Percentiles rank a stretch among this genome's conserved stretches.
Conservation (phyloP, 1,284 basidiomycete species). For the Cryptococcus hybrid region DNA sequence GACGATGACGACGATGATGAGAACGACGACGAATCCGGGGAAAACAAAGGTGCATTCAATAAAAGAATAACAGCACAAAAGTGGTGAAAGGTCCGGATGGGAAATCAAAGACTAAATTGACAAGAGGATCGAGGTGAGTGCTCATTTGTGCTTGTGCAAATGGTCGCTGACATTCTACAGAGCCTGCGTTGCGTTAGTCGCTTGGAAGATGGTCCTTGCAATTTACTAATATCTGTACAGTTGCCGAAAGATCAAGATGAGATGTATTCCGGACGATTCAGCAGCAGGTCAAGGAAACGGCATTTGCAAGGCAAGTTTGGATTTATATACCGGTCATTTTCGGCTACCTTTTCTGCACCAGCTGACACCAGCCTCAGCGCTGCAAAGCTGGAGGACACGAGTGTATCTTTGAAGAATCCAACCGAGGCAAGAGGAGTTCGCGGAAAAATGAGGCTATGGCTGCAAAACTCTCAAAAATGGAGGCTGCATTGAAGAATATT, state of each 20-base stretch:
- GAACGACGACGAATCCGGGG: conserved; percentile 23
- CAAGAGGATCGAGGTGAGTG: conserved; percentile 75
- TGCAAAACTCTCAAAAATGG: conserved; percentile 87
- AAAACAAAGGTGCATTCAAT: conserved; percentile 11
- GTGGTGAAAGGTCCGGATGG: conserved; percentile 28
- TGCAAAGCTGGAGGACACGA: conserved; percentile 74
- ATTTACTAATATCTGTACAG: conserved; percentile 5
- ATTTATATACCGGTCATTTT: neutral
- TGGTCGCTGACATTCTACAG: conserved; percentile 6
- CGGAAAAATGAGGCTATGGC: conserved; percentile 83
- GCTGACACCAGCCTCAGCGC: conserved; percentile 41
- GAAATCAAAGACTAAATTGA: conserved; percentile 70
- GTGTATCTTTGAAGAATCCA: conserved; percentile 92
- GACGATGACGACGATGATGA: conserved; percentile 36
- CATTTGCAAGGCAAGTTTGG: conserved; percentile 64
- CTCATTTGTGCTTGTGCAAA: neutral
- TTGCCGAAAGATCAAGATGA: conserved; percentile 97
- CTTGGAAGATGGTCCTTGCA: neutral
- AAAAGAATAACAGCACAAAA: conserved; percentile 6
- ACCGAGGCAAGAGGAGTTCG: conserved; percentile 85
- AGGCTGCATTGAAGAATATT: conserved; percentile 72
- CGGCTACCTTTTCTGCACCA: neutral
- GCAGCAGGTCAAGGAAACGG: conserved; percentile 62
- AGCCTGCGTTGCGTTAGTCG: conserved; percentile 43
- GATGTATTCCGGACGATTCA: conserved; percentile 81